phyloP scores from a whole-genome alignment of 495 filamentous ascomycete genomes.

The Trichoderma erinaceum region DNA sequence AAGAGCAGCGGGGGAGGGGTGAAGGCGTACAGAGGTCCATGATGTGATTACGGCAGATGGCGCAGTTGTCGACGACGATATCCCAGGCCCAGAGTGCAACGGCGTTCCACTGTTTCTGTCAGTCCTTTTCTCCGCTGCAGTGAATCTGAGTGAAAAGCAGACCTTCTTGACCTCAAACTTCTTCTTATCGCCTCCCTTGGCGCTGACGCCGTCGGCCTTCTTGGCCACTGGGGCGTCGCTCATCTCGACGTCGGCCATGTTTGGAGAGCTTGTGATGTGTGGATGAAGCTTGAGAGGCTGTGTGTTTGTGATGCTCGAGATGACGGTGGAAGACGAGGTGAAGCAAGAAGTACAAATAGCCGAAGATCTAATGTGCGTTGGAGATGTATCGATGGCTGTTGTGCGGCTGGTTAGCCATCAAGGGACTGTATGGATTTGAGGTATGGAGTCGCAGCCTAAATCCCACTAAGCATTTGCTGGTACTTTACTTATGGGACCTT shows the following conservation, averaged over 20 bases:
- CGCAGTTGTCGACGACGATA: conserved; percentile 99
- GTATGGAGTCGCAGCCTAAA: too few relatives aligned
- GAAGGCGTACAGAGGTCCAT: conserved; percentile 88
- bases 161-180: conserved; percentile 99
- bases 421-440: too few relatives aligned
- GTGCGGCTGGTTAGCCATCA: too few relatives aligned
- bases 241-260: conserved; percentile 97
- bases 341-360: too few relatives aligned
- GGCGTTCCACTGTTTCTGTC: conserved; percentile 79
- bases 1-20: not conserved
- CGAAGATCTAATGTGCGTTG: too few relatives aligned
- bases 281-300: not conserved
- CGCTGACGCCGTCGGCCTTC: conserved; percentile 49
- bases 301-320: too few relatives aligned
- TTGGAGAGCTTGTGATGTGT: not conserved
- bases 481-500: too few relatives aligned
- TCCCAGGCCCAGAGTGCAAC: conserved; percentile 99
- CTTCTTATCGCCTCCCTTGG: conserved; percentile 65
- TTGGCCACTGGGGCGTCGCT: conserved; percentile 71
- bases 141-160: conserved; percentile 17
- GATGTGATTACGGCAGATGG: conserved; percentile 98
- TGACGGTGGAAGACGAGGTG: too few relatives aligned
- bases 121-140: not conserved
- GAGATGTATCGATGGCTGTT: too few relatives aligned
- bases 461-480: too few relatives aligned